Evolutionary conservation across 192 early-diverging fungal species (phyloP), one percentile per base, ranked within the genome.

Genomic region (Lobosporangium transversale): DNA sequence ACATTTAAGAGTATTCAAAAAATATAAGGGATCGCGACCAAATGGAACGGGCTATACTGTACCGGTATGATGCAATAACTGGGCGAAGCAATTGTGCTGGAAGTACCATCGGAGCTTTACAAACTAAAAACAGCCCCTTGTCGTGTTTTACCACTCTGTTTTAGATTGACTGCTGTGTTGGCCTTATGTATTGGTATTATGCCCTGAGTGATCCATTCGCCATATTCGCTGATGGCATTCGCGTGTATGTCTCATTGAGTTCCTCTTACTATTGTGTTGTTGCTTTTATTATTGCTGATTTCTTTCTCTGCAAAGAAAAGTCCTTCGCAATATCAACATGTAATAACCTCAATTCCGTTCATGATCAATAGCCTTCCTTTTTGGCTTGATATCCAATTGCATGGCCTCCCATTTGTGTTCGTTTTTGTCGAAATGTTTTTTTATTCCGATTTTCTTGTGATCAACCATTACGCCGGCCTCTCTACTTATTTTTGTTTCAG

Each of bases 301-400:
- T 40, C 7, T 10, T 10, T 40, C 37, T 40, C 37, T 40, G 37
- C 37, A 7, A 40, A 7, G 14, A 14, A 7, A 40, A 40, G 37
- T 14, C 8, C 14, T 7, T 14, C 14, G 37, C 37, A 14, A 40
- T 40, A 7, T 40, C 8, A 40, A 10, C 14, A 7, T 40, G 37
- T 10, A 40, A 10, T 7, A 14, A 40, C 37, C 14, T 40, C 14
- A 40, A 7, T 40, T 40, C 14, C 37, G n/a, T n/a, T n/a, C n/a
- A n/a, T 40, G 14, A 10, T 7, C 26, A 32, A 0, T 47, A 74
- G 70, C 29, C 14, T 74, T 37, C 70, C 70, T 9, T 15, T 74
- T n/a, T 60, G 62, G 62, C 4, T 74, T 7, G 70, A 74, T 10
- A 43, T 74, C 11, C 70, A 74, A 31, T 53, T 74, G 61, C 70